A percentile compares a stretch with the other conserved stretches of the same genome.
Evolutionary conservation across 169 alveolate genomes (phyloP).

Genomic region (Eimeria brunetti): DNA sequence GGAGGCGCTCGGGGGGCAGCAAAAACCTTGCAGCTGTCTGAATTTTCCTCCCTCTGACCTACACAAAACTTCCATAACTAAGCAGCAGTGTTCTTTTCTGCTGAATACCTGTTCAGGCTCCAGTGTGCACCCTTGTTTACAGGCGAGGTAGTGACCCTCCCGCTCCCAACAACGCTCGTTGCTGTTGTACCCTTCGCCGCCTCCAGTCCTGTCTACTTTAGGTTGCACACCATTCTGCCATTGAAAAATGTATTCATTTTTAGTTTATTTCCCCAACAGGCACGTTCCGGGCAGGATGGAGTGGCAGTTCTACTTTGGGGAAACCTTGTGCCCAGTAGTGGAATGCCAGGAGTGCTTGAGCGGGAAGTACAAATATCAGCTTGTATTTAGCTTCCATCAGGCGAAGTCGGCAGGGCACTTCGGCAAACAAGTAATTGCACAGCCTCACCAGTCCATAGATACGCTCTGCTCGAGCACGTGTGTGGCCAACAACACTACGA

Average conservation of each 20-base stretch:
- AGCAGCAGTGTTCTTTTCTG: background rate
- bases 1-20: background rate
- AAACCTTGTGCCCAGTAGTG: background rate
- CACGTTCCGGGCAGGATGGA: background rate
- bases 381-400: background rate
- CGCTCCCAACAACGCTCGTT: background rate
- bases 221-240: background rate
- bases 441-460: background rate
- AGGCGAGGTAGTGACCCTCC: background rate
- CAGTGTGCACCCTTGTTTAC: background rate
- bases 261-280: background rate
- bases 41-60: background rate
- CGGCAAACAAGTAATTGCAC: background rate
- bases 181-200: background rate
- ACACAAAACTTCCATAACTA: background rate
- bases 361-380: background rate
- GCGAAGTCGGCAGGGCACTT: background rate
- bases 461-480: background rate
- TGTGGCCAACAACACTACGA: background rate
- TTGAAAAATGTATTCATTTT: background rate
- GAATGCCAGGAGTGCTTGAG: background rate
- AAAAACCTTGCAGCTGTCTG: background rate
- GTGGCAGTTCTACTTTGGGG: background rate
- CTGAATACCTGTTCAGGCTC: background rate
- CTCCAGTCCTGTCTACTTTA: background rate